Percentiles rank a stretch among this genome's conserved stretches.
These are phyloP conservation scores for Stagonosporopsis rhizophila DNA, from an alignment of 2,329 filamentous ascomycete genomes.

Conservation along the genomic window DNA sequence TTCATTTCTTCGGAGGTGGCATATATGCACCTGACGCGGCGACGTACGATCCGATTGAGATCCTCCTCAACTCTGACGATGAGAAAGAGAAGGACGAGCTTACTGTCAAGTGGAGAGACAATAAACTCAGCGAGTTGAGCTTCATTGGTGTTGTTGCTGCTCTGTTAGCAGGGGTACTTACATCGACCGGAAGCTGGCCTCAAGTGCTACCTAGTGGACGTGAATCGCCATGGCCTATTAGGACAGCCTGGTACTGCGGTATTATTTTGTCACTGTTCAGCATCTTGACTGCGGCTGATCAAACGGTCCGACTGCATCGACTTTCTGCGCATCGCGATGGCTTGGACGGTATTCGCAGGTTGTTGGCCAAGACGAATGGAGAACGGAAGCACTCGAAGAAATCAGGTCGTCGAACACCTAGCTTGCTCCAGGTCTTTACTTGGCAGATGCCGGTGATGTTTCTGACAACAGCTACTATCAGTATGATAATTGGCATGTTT, in stretches of 20 bases:
- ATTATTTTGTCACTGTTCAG: constrained; percentile 60
- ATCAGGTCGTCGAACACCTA: constrained; percentile 26
- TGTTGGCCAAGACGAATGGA: constrained; percentile 40
- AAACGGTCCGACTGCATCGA: constrained; percentile 54
- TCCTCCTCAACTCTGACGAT: constrained; percentile 48
- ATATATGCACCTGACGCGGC: constrained; percentile 44
- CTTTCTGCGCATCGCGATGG: constrained; percentile 53
- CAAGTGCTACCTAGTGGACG: constrained; percentile 48
- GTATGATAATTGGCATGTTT: constrained; percentile 51
- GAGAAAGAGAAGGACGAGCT: constrained; percentile 44
- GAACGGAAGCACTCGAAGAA: constrained; percentile 26
- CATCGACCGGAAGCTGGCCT: constrained; percentile 55
- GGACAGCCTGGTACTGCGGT: constrained; percentile 53
- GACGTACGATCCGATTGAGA: constrained; percentile 48
- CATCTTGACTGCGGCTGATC: constrained; percentile 55
- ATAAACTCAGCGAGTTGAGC: constrained; percentile 51
- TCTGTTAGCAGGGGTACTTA: constrained; percentile 48
- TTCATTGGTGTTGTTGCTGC: constrained; percentile 52
- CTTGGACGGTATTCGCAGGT: constrained; percentile 43
- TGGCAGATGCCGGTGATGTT: constrained; percentile 52
- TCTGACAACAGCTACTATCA: constrained; percentile 42
- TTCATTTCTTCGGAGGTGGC: constrained; percentile 44
- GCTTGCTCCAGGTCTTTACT: constrained; percentile 41
- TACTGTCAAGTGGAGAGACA: constrained; percentile 49
- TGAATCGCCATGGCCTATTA: constrained; percentile 51